A percentile compares a stretch with the other conserved stretches of the same genome.
phyloP scores from a whole-genome alignment of 331 rosid species.

The Prunus yedoensis region DNA sequence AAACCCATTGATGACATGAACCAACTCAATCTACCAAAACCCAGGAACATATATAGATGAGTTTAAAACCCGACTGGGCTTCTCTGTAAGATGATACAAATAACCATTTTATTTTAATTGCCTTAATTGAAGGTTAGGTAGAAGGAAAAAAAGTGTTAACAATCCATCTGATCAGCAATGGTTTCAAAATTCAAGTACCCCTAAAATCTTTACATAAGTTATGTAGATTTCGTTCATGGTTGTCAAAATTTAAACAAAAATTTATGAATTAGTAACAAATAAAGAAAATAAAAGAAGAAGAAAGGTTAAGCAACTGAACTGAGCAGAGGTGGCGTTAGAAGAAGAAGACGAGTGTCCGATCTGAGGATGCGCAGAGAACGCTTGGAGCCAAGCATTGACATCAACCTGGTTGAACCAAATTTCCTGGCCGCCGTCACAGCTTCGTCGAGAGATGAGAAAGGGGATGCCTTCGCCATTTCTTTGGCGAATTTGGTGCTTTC shows the following conservation, averaged over 20 bases:
- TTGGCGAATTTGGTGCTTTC: conserved; percentile 72
- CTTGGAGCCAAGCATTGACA: conserved; percentile 78
- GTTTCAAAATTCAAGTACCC: neutral
- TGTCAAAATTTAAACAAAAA: neutral
- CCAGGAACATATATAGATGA: neutral
- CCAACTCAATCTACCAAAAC: neutral
- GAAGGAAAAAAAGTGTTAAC: neutral
- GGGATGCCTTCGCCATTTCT: conserved; percentile 58
- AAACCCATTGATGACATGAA: neutral
- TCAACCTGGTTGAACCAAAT: conserved; percentile 79
- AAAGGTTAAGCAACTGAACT: conserved; percentile 42
- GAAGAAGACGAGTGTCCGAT: conserved; percentile 58
- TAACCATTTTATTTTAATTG: neutral
- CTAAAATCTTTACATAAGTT: accelerated
- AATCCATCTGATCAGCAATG: neutral
- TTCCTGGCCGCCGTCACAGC: conserved; percentile 54
- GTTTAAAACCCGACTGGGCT: neutral
- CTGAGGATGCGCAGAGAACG: conserved; percentile 76
- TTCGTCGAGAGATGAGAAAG: conserved; percentile 54
- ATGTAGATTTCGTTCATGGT: neutral
- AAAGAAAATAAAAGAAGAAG: neutral
- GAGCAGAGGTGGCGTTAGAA: conserved; percentile 54
- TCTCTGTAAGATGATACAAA: neutral
- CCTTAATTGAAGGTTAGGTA: neutral
- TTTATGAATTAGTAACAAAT: neutral